Evolutionary conservation across 2,329 filamentous ascomycete species (phyloP).

Genomic region (Fusarium sp.): DNA sequence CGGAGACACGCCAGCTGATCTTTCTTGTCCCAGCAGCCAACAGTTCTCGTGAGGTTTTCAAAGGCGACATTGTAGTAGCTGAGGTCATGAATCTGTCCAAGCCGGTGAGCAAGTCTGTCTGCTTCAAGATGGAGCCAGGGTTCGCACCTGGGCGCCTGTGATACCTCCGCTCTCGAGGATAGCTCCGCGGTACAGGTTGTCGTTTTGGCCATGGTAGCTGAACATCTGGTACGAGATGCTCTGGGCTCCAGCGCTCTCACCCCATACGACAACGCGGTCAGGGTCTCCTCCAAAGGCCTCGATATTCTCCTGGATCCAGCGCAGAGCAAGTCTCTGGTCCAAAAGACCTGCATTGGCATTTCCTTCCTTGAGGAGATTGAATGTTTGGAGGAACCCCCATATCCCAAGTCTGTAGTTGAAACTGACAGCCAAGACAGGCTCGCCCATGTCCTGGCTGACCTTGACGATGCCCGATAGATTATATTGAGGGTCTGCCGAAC

Average conservation of each 20-base stretch:
- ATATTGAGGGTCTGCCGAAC: constrained; percentile 58
- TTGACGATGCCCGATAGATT: constrained; percentile 53
- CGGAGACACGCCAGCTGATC: constrained; percentile 53
- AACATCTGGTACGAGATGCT: constrained; percentile 59
- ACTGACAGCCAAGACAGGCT: constrained; percentile 63
- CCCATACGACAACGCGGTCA: constrained; percentile 58
- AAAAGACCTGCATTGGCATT: constrained; percentile 60
- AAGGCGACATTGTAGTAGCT: constrained; percentile 43
- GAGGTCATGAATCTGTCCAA: constrained; percentile 35
- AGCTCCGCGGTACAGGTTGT: constrained; percentile 62
- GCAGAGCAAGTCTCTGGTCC: constrained; percentile 59
- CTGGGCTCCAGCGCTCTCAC: constrained; percentile 55
- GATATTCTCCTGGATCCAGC: constrained; percentile 64
- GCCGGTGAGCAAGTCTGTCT: background rate
- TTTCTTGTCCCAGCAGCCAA: constrained; percentile 46
- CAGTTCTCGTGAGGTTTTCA: constrained; percentile 41
- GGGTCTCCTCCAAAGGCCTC: constrained; percentile 60
- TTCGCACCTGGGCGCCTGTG: constrained; percentile 35
- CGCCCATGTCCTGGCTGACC: constrained; percentile 59
- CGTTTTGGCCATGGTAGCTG: constrained; percentile 64
- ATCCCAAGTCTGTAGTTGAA: constrained; percentile 63
- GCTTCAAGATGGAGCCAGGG: rapidly evolving
- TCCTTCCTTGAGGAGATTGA: constrained; percentile 53
- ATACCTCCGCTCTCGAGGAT: constrained; percentile 62
- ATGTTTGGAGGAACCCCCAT: constrained; percentile 63